Base-by-base conservation (phyloP, 306 rosid genomes). In the Cicer bijugum region DNA sequence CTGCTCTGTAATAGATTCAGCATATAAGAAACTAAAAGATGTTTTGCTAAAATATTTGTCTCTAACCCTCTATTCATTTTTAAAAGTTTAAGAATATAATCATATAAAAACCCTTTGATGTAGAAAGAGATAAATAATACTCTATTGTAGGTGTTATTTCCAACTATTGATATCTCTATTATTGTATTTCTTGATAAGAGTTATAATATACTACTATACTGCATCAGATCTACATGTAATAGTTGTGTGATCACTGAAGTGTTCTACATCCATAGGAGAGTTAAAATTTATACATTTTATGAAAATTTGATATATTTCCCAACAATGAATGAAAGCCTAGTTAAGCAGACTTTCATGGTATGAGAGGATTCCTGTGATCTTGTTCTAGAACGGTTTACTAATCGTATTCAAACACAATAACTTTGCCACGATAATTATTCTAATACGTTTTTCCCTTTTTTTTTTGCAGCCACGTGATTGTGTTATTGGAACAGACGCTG, bases 401-500 rank as follows among this genome's bases (percentile, higher is more conserved):
- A 56, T 72, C n/a, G 63, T 58, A 63, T 82, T 66, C 45, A 59
- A 47, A 74, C 40, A 58, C 20, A 62, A 33, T 51, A 43, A 19
- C 58, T 47, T 51, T 52, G 56, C 58, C 63, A 53, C n/a, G 40
- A 1, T 42, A 42, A 69, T 53, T 67, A 44, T 45, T 43, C 12
- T 40, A 16, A 15, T 64, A 23, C 35, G 62, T 77, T 12, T 12
- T 66, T 70, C 23, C 51, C 66, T 35, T 76, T 5, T 80, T 66
- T 37, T 69, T 37, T 69, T 80, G 83, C 91, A 94, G 97, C 96
- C 93, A 73, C 91, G 97, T 9, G 96, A 91, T 69, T 94, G 99
- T 80, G 84, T 28, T 55, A 46, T 53, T 78, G 69, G 74, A 84
- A 66, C 89, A 74, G 56, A 55, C 67, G 33, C 44, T 59, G 78